Evolutionary conservation across 306 rosid genomes (phyloP).

Genomic region (Sindora glabra): DNA sequence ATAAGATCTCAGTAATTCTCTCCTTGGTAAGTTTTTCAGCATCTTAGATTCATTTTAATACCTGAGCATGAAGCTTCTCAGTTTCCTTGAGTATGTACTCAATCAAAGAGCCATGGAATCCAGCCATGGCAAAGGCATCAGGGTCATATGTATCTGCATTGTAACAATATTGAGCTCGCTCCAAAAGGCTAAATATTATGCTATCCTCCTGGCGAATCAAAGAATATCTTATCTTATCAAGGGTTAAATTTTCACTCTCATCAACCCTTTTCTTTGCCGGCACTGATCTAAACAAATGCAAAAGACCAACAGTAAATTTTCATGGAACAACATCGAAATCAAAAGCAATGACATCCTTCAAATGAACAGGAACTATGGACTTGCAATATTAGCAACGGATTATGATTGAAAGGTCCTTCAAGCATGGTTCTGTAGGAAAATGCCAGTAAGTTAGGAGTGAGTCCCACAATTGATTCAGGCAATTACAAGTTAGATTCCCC

Average conservation of each 20-base stretch:
- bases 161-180: conserved; percentile 68
- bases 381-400: not conserved
- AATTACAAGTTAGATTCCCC: too few relatives aligned
- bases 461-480: too few relatives aligned
- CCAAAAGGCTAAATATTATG: conserved; percentile 74
- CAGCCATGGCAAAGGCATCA: conserved; percentile 56
- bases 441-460: too few relatives aligned
- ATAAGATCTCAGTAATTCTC: not conserved
- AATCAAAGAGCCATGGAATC: conserved; percentile 70
- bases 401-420: not conserved
- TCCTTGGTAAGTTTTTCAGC: conserved; percentile 4
- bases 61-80: conserved; percentile 85
- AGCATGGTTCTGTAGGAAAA: too few relatives aligned
- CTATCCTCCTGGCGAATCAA: conserved; percentile 87
- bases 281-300: conserved; percentile 44
- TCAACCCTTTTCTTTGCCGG: conserved; percentile 58
- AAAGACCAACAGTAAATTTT: not conserved
- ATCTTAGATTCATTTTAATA: too few relatives aligned
- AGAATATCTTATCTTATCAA: conserved; percentile 64
- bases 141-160: conserved; percentile 73
- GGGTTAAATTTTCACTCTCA: conserved; percentile 64
- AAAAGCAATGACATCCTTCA: not conserved
- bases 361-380: not conserved
- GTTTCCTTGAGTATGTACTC: conserved; percentile 79
- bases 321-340: not conserved